phyloP scores from a whole-genome alignment of 1,139 yeast genomes.

The Pichia sp. region DNA sequence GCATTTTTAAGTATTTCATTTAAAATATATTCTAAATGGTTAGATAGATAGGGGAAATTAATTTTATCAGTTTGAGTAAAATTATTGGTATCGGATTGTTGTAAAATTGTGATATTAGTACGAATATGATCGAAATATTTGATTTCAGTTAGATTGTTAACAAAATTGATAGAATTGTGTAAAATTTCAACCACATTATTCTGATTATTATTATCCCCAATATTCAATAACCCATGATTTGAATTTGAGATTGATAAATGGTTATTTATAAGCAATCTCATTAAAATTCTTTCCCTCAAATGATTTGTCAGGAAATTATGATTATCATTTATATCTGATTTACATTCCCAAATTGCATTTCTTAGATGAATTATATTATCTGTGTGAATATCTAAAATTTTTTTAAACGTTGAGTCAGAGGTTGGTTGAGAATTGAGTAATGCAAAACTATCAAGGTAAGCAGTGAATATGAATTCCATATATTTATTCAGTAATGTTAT shows the following conservation, averaged over 20 bases:
- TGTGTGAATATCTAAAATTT: too few species aligned
- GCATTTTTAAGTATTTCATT: constrained; percentile 86
- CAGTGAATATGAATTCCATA: too few species aligned
- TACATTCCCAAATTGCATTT: constrained; percentile 73
- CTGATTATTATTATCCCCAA: too few species aligned
- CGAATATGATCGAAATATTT: constrained; percentile 72
- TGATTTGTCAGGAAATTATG: constrained; percentile 60
- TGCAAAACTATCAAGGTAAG: too few species aligned
- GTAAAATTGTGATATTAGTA: constrained; percentile 49
- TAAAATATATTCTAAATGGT: constrained; percentile 78
- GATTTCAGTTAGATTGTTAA: constrained; percentile 72
- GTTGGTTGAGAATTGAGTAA: too few species aligned
- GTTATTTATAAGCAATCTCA: constrained; percentile 80
- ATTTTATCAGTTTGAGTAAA: too few species aligned
- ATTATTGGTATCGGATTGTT: too few species aligned
- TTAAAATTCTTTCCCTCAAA: constrained; percentile 73
- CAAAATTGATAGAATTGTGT: constrained; percentile 59
- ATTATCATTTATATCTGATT: neutral
- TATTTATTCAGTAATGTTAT: too few species aligned
- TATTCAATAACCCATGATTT: too few species aligned
- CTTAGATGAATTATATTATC: constrained; percentile 79
- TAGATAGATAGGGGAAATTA: constrained; percentile 80
- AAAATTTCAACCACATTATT: too few species aligned
- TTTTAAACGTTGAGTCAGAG: too few species aligned
- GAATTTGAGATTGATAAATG: too few species aligned